Evolutionary conservation across 1,139 yeast genomes (phyloP).

Genomic region (Kodamaea suecica): DNA sequence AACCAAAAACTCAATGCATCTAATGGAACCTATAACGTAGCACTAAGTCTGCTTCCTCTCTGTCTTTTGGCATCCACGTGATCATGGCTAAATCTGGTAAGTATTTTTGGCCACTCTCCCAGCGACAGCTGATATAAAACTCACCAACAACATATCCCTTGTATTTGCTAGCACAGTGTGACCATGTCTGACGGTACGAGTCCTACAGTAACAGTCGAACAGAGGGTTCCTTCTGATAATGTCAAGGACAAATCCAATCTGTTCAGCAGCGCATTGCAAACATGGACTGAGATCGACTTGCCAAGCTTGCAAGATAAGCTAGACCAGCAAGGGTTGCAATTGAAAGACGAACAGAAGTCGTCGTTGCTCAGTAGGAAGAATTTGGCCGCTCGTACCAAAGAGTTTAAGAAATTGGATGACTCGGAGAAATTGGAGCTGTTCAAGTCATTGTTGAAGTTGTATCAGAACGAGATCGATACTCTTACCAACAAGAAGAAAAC

Average conservation of each 20-base stretch:
- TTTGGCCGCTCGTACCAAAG: conserved; percentile 78
- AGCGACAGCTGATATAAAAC: too few relatives aligned
- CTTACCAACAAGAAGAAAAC: conserved; percentile 74
- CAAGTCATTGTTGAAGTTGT: conserved; percentile 68
- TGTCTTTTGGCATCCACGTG: too few relatives aligned
- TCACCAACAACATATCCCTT: too few relatives aligned
- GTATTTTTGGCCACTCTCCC: too few relatives aligned
- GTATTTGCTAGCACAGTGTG: too few relatives aligned
- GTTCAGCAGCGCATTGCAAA: conserved; percentile 54
- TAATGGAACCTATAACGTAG: too few relatives aligned
- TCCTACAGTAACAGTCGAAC: neutral
- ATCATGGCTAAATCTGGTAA: too few relatives aligned
- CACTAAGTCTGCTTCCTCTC: too few relatives aligned
- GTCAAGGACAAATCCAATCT: conserved; percentile 10
- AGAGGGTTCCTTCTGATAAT: conserved; percentile 1
- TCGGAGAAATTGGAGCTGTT: conserved; percentile 63
- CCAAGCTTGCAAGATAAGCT: conserved; percentile 65
- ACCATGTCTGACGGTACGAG: too few relatives aligned
- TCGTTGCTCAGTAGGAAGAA: conserved; percentile 70
- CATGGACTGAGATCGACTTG: conserved; percentile 76
- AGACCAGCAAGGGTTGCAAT: conserved; percentile 71
- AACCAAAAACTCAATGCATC: too few relatives aligned
- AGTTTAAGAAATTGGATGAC: conserved; percentile 68
- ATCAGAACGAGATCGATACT: conserved; percentile 84
- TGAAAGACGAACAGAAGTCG: conserved; percentile 65